phyloP scores from a whole-genome alignment of 495 filamentous ascomycete genomes.

The Aspergillus sclerotioniger region DNA sequence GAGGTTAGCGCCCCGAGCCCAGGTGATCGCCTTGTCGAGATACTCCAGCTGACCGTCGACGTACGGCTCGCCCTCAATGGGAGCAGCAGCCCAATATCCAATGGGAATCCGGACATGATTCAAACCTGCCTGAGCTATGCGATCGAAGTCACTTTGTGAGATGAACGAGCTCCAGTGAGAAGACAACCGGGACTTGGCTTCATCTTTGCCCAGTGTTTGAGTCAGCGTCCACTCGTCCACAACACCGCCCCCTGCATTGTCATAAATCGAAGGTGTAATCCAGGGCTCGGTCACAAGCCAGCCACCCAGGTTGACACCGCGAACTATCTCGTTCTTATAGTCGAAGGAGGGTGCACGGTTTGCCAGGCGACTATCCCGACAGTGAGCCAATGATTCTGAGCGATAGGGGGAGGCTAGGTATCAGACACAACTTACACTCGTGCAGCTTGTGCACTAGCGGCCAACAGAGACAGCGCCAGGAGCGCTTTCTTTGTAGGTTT shows the following conservation, averaged over 20 bases:
- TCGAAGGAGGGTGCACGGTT: slow-evolving; percentile 38
- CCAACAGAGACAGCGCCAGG: slow-evolving; percentile 35
- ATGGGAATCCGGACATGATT: slow-evolving; percentile 79
- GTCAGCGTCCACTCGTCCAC: slow-evolving; percentile 65
- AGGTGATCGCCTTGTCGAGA: slow-evolving; percentile 64
- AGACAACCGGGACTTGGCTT: slow-evolving; percentile 45
- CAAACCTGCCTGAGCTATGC: slow-evolving; percentile 63
- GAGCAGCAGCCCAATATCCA: slow-evolving; percentile 72
- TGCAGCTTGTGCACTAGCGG: slow-evolving; percentile 33
- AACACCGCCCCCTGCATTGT: slow-evolving; percentile 44
- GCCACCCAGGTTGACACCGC: slow-evolving; percentile 58
- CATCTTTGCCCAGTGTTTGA: slow-evolving; percentile 46
- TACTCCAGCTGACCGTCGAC: slow-evolving; percentile 68
- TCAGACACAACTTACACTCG: slow-evolving; percentile 30
- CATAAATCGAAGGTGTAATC: slow-evolving; percentile 67
- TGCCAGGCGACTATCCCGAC: slow-evolving; percentile 29
- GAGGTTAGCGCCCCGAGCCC: slow-evolving; percentile 61
- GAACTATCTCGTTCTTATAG: slow-evolving; percentile 46
- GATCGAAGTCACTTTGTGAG: slow-evolving; percentile 62
- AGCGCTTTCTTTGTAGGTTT: slow-evolving; percentile 35
- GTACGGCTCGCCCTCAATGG: slow-evolving; percentile 62
- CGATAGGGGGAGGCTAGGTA: not conserved
- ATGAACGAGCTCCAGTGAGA: slow-evolving; percentile 66
- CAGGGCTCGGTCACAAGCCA: slow-evolving; percentile 61
- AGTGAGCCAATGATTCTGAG: slow-evolving; percentile 10